phyloP scores from a whole-genome alignment of 495 filamentous ascomycete species.

The Aspergillus taichungensis region DNA sequence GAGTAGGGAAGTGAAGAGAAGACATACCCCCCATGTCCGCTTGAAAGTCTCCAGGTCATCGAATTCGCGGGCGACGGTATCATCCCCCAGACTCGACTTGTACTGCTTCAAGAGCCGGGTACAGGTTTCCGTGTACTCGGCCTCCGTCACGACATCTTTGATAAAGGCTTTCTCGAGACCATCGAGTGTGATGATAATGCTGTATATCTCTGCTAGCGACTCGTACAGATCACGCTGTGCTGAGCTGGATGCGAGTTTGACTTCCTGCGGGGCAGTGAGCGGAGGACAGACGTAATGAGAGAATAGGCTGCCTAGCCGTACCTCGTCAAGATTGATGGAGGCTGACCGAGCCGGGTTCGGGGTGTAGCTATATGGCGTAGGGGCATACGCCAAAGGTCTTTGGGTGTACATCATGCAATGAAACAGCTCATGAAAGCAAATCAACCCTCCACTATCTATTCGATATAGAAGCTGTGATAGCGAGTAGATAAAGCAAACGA shows the following conservation, averaged over 20 bases:
- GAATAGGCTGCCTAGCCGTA: slow-evolving; percentile 25
- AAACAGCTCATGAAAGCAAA: background rate
- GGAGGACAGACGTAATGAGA: background rate
- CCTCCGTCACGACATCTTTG: slow-evolving; percentile 85
- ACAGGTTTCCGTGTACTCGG: slow-evolving; percentile 93
- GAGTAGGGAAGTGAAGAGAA: background rate
- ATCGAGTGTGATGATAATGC: slow-evolving; percentile 91
- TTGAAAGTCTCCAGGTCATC: slow-evolving; percentile 91
- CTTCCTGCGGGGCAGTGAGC: slow-evolving; percentile 55
- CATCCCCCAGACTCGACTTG: slow-evolving; percentile 83
- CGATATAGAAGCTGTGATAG: too few species aligned
- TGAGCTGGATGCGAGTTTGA: slow-evolving; percentile 77
- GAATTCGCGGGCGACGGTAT: slow-evolving; percentile 74
- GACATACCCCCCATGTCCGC: slow-evolving; percentile 74
- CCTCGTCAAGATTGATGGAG: slow-evolving; percentile 89
- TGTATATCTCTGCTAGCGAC: slow-evolving; percentile 93
- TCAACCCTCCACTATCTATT: too few species aligned
- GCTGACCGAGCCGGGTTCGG: slow-evolving; percentile 69
- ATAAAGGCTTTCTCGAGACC: slow-evolving; percentile 95
- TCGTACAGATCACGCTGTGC: slow-evolving; percentile 90
- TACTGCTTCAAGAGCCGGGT: slow-evolving; percentile 91
- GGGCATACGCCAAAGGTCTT: slow-evolving; percentile 63
- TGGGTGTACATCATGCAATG: slow-evolving; percentile 33
- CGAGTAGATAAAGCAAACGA: slow-evolving; percentile 9
- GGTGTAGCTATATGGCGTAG: slow-evolving; percentile 83